A percentile compares a stretch with the other conserved stretches of the same genome.
These are phyloP conservation scores for Filosporella fistucella DNA, from an alignment of 495 filamentous ascomycete species.

Conservation along the genomic window DNA sequence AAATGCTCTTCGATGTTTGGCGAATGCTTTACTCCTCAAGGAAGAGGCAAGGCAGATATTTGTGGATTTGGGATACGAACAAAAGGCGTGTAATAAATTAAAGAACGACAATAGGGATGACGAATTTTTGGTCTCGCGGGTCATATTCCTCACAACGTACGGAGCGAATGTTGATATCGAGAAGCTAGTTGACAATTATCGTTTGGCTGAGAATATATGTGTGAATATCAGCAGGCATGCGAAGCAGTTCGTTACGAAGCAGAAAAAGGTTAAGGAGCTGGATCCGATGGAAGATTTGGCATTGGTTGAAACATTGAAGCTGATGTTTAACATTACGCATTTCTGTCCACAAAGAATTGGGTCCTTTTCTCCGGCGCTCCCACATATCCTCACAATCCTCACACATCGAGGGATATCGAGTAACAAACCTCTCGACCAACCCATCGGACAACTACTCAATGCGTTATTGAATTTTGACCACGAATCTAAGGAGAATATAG, in stretches of 20 bases:
- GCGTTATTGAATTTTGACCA: slow-evolving; percentile 75
- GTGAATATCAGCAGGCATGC: slow-evolving; percentile 69
- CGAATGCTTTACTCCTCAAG: slow-evolving; percentile 78
- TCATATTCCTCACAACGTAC: slow-evolving; percentile 86
- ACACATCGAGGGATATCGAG: slow-evolving; percentile 30
- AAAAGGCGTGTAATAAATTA: slow-evolving; percentile 65
- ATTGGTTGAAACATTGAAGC: slow-evolving; percentile 76
- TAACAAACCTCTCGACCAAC: slow-evolving; percentile 35
- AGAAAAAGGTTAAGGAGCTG: slow-evolving; percentile 27
- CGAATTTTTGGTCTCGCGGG: slow-evolving; percentile 79
- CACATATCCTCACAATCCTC: slow-evolving; percentile 70
- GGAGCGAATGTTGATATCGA: slow-evolving; percentile 66
- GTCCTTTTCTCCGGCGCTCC: slow-evolving; percentile 62
- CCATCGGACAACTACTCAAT: slow-evolving; percentile 64
- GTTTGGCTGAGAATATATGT: slow-evolving; percentile 62
- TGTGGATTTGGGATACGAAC: slow-evolving; percentile 70
- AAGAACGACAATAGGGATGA: slow-evolving; percentile 78
- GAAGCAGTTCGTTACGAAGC: slow-evolving; percentile 37
- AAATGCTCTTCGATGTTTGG: slow-evolving; percentile 79
- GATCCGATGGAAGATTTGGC: slow-evolving; percentile 74
- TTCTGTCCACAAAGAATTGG: slow-evolving; percentile 54
- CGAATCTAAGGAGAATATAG: slow-evolving; percentile 26
- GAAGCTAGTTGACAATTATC: slow-evolving; percentile 62
- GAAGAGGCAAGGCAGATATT: slow-evolving; percentile 70
- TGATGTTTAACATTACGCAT: slow-evolving; percentile 84